Evolutionary conservation across 2,329 filamentous ascomycete genomes (phyloP), one percentile per base, ranked within the genome.

Genomic region (Triangularia setosa): DNA sequence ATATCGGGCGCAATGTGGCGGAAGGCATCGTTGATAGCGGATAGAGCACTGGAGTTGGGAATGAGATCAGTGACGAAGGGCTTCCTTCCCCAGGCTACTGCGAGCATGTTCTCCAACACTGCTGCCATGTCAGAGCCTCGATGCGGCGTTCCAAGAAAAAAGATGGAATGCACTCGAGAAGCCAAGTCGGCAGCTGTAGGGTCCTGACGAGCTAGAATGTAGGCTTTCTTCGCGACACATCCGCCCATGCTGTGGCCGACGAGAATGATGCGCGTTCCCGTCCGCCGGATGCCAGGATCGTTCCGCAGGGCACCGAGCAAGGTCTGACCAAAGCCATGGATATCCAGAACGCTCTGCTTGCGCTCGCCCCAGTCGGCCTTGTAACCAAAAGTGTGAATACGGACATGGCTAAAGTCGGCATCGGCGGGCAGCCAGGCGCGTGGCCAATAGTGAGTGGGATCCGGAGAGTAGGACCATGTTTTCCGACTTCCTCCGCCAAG

Each of bases 201-300:
- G 54, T 78, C 74, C 62, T 77, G 70, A 16, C 69, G 70, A 8
- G 75, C 74, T 8, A 77, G 66, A 27, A 79, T 72, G 63, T 75
- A 78, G 28, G 75, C 75, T 70, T 77, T 73, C 64, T 77, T 77
- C 4, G 71, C 71, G 18, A 79, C 74, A 60, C 73, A 71, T 11
- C 80, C 80, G 1, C 81, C 80, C 80, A 83, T 81, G 40, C 76
- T 79, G 65, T 83, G 80, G 1, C 72, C 78, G 12, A 82, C 72
- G 16, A 82, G 72, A 3, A 82, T 74, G 18, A 82, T 76, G 1
- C 73, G 73, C 8, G 73, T 73, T 64, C 71, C 58, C 21, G 64
- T 44, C 33, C 69, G 69, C 48, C 71, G 67, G 24, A 76, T 72
- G 11, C 63, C 61, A 7, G 73, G 70, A 21, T 72, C 68, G 58